These are phyloP conservation scores for Candida pseudoglaebosa DNA, from an alignment of 805 yeast genomes.

Conservation along the genomic window DNA sequence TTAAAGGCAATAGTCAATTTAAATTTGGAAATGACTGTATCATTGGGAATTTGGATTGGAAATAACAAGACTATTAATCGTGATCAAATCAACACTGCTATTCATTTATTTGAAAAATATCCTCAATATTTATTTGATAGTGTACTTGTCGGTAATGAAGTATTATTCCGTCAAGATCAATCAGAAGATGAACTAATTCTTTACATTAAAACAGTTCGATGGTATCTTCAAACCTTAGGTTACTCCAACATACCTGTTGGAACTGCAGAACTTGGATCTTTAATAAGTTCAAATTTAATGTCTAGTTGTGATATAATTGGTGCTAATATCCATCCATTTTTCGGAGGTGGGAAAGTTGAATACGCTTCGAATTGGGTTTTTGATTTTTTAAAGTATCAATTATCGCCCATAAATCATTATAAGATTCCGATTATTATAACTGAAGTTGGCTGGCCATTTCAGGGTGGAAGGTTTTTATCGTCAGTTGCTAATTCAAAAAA, in stretches of 20 bases:
- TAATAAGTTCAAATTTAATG: slow-evolving; percentile 36
- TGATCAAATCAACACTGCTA: slow-evolving; percentile 37
- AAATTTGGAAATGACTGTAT: slow-evolving; percentile 50
- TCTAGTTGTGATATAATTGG: slow-evolving; percentile 53
- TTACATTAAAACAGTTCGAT: slow-evolving; percentile 41
- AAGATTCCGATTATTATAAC: slow-evolving; percentile 42
- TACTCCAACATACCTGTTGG: slow-evolving; percentile 50
- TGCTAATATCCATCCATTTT: slow-evolving; percentile 65
- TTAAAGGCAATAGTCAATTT: slow-evolving; percentile 50
- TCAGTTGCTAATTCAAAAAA: slow-evolving; percentile 46
- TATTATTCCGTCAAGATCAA: slow-evolving; percentile 50
- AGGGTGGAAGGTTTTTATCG: slow-evolving; percentile 47
- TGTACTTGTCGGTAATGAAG: slow-evolving; percentile 62
- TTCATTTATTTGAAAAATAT: slow-evolving; percentile 32
- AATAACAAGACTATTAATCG: slow-evolving; percentile 40
- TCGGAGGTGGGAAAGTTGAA: slow-evolving; percentile 50
- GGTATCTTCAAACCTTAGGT: slow-evolving; percentile 28
- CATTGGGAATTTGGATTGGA: slow-evolving; percentile 65
- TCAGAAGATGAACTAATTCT: slow-evolving; percentile 30
- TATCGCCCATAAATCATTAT: slow-evolving; percentile 33
- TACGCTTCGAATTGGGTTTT: slow-evolving; percentile 51
- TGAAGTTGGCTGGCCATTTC: slow-evolving; percentile 72
- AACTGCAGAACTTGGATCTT: slow-evolving; percentile 56
- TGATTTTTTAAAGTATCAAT: slow-evolving; percentile 41
- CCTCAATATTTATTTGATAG: slow-evolving; percentile 41